Conservation (phyloP, 176 grass and related monocot species). For the Eragrostis nindensis region DNA sequence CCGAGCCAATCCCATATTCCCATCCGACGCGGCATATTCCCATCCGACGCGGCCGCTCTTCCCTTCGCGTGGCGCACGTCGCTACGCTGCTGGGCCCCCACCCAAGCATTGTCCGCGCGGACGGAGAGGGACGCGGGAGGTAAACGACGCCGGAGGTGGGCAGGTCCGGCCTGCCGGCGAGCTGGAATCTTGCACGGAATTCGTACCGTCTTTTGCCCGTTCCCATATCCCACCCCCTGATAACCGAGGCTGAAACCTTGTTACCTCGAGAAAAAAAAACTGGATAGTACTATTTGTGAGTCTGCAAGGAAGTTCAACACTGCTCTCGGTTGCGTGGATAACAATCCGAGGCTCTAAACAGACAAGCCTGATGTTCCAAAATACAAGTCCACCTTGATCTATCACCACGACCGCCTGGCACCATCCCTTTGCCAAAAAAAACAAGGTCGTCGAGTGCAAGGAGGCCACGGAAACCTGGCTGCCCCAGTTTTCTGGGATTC, state of each 20-base stretch:
- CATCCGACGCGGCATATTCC: neutral
- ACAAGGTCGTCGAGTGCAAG: neutral
- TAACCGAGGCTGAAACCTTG: too few species aligned
- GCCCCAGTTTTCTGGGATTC: neutral
- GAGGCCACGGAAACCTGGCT: neutral
- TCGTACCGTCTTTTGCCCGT: neutral
- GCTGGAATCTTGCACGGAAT: constrained; percentile 18
- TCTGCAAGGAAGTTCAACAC: too few species aligned
- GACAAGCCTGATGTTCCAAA: too few species aligned
- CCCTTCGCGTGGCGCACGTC: constrained; percentile 1
- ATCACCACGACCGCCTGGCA: too few species aligned
- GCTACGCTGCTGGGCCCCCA: neutral
- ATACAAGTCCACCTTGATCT: too few species aligned
- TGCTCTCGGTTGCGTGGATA: too few species aligned
- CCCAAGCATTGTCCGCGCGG: too few species aligned
- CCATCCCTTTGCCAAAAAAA: neutral
- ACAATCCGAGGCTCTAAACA: too few species aligned
- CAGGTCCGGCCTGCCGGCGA: constrained; percentile 17
- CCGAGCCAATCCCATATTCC: constrained; percentile 22
- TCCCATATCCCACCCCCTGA: too few species aligned
- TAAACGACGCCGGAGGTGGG: neutral
- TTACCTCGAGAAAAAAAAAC: too few species aligned
- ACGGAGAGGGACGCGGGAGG: constrained; percentile 4
- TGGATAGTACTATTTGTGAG: too few species aligned
- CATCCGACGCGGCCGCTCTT: neutral